Evolutionary conservation across 106 monocot genomes (phyloP).

Genomic region (Cymbidium sinense): DNA sequence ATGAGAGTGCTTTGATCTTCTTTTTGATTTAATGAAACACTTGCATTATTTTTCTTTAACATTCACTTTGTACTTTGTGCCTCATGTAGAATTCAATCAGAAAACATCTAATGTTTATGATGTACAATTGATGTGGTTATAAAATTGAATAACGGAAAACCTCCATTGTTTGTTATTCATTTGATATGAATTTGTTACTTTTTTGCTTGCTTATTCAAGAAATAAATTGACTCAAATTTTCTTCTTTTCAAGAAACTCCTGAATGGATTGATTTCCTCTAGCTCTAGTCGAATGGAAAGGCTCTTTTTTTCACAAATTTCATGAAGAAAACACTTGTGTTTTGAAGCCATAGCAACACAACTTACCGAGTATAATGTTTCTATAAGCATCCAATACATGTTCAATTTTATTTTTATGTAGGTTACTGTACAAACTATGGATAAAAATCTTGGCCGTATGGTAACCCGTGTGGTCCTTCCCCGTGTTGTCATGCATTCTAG

Average conservation of each 20-base stretch:
- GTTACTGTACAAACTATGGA: slow-evolving; percentile 84
- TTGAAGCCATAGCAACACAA: not conserved
- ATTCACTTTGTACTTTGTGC: too few species aligned
- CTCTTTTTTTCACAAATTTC: not conserved
- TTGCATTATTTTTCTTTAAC: too few species aligned
- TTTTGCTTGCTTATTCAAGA: not conserved
- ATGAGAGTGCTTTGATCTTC: too few species aligned
- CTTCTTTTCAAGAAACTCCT: too few species aligned
- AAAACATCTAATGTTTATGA: not conserved
- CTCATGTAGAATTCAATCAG: too few species aligned
- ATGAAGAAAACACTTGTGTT: not conserved
- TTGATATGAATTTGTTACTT: not conserved
- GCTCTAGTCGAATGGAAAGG: not conserved
- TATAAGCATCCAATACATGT: not conserved
- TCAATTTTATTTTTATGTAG: slow-evolving; percentile 23
- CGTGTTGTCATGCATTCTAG: slow-evolving; percentile 93
- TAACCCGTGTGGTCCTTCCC: slow-evolving; percentile 86
- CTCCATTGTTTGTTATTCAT: not conserved
- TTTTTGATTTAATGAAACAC: too few species aligned
- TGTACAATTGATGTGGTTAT: not conserved
- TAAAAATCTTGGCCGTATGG: slow-evolving; percentile 85
- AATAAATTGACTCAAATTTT: too few species aligned
- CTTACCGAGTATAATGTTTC: not conserved
- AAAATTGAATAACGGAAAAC: not conserved
- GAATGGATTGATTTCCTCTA: not conserved